Evolutionary conservation across 2,329 filamentous ascomycete species (phyloP).

Genomic region (Huntiella savannae): DNA sequence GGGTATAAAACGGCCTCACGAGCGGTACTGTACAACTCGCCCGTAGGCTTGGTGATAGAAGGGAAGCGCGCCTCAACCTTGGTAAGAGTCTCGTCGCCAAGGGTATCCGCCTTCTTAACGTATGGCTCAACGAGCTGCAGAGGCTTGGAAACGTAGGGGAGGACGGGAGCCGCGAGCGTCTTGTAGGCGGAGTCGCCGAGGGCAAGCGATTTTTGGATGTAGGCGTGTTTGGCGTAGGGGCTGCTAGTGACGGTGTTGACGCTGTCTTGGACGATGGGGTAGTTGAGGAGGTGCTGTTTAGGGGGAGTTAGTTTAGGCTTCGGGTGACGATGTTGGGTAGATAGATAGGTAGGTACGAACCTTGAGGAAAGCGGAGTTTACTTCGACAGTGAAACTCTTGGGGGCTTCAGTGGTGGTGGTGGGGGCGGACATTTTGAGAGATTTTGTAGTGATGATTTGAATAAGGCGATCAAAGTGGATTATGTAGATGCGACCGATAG

Average conservation of each 20-base stretch:
- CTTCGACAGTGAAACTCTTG: conserved; percentile 11
- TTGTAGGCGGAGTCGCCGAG: conserved; percentile 57
- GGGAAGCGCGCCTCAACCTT: conserved; percentile 55
- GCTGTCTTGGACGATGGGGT: conserved; percentile 65
- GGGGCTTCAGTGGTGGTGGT: not conserved
- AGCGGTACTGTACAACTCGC: conserved; percentile 47
- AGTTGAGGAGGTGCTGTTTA: conserved; percentile 58
- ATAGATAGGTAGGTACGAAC: conserved; percentile 18
- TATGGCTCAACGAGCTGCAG: conserved; percentile 74
- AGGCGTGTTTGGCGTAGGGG: conserved; percentile 62
- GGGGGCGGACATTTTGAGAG: conserved; percentile 20
- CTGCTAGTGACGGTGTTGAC: conserved; percentile 27
- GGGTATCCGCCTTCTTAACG: conserved; percentile 57
- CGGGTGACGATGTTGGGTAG: not conserved
- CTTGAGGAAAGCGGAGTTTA: conserved; percentile 30
- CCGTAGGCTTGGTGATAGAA: conserved; percentile 54
- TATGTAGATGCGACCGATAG: not conserved
- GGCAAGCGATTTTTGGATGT: conserved; percentile 65
- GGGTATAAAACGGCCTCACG: conserved; percentile 43
- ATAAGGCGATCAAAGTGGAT: not conserved
- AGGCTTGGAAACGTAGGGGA: conserved; percentile 50
- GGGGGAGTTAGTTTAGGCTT: not conserved
- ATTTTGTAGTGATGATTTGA: not conserved
- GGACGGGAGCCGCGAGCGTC: conserved; percentile 55
- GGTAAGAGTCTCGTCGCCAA: conserved; percentile 53